These are phyloP conservation scores for Calonectria montana DNA, from an alignment of 2,329 filamentous ascomycete genomes.

Conservation along the genomic window DNA sequence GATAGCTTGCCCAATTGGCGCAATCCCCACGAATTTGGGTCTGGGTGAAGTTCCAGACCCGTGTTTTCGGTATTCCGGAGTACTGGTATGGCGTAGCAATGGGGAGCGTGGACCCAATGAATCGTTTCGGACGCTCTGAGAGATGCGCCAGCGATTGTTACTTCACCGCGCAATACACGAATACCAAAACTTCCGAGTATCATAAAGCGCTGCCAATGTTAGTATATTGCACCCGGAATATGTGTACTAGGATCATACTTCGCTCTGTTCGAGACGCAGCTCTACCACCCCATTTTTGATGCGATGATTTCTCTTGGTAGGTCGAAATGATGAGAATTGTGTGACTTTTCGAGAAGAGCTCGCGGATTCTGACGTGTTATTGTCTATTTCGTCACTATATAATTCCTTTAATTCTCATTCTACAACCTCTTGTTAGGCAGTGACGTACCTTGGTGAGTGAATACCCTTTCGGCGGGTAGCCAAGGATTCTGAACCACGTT, in stretches of 20 bases:
- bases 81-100: conserved; percentile 76
- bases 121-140: conserved; percentile 60
- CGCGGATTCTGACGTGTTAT: conserved; percentile 3
- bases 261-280: conserved; percentile 59
- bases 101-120: conserved; percentile 73
- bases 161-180: conserved; percentile 68
- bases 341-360: conserved; percentile 21
- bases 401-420: neutral
- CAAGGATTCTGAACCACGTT: conserved; percentile 24
- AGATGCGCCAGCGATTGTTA: conserved; percentile 74
- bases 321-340: conserved; percentile 59
- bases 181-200: conserved; percentile 77
- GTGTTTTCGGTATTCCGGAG: conserved; percentile 65
- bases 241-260: conserved; percentile 51
- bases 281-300: conserved; percentile 51
- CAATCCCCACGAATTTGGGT: conserved; percentile 61
- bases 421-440: neutral
- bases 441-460: conserved; percentile 28
- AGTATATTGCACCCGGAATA: conserved; percentile 19
- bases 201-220: conserved; percentile 64
- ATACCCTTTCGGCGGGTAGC: conserved; percentile 21
- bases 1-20: conserved; percentile 69
- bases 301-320: conserved; percentile 57
- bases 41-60: conserved; percentile 66
- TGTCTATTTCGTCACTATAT: conserved; percentile 10